A percentile compares a stretch with the other conserved stretches of the same genome.
Evolutionary conservation across 2,329 filamentous ascomycete species (phyloP).

Genomic region (Aspergillus clavatus): DNA sequence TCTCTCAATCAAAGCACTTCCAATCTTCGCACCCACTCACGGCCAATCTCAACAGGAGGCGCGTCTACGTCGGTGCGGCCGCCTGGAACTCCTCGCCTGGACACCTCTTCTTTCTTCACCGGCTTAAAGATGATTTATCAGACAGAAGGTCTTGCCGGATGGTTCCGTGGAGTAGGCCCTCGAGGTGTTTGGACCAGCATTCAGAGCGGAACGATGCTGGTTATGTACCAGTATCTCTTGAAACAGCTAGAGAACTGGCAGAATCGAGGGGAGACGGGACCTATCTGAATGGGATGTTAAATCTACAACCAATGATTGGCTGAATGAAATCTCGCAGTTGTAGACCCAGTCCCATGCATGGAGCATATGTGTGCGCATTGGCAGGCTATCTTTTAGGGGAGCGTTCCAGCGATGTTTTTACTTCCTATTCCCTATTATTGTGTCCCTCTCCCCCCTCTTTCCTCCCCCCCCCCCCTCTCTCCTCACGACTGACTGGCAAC

Average conservation of each 20-base stretch:
- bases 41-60: constrained; percentile 82
- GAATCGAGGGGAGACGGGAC: constrained; percentile 17
- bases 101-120: constrained; percentile 83
- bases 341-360: constrained; percentile 6
- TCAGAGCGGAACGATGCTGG: constrained; percentile 93
- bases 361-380: constrained; percentile 9
- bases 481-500: neutral
- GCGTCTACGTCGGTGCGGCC: constrained; percentile 76
- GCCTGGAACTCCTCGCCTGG: constrained; percentile 72
- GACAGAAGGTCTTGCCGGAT: constrained; percentile 80
- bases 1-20: constrained; percentile 21
- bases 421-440: too few relatives aligned
- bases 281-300: constrained; percentile 8
- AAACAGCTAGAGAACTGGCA: constrained; percentile 64
- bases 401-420: constrained; percentile 12
- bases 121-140: constrained; percentile 84
- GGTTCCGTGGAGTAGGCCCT: constrained; percentile 92
- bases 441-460: too few relatives aligned
- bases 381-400: constrained; percentile 21
- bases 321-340: constrained; percentile 1
- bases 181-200: constrained; percentile 95
- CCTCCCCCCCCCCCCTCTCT: neutral
- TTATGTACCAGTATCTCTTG: constrained; percentile 85
- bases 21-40: constrained; percentile 50
- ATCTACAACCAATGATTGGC: neutral